Base-by-base conservation (phyloP, 768 basidiomycete species). In the Gymnopilus junonius region DNA sequence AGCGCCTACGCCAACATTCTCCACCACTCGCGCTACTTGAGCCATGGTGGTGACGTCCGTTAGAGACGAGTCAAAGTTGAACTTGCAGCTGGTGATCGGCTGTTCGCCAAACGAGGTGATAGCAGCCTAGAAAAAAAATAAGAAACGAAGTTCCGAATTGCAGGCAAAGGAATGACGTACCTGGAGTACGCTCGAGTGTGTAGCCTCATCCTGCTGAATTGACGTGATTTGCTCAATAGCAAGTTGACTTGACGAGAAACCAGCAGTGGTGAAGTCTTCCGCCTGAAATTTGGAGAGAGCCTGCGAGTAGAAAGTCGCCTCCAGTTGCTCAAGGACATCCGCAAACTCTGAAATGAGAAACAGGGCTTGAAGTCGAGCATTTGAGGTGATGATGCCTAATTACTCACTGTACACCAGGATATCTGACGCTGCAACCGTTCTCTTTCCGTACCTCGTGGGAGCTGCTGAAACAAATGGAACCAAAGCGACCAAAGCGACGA, bases 1-100 rank as follows among this genome's bases (percentile, higher is more conserved):
- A 3, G 91, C 93, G 20, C 79, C 74, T 37, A 93, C 91, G 58
- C 93, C 93, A 42, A 92, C 81, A 59, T 85, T 81, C 78, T 95
- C 93, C 20, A 95, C 84, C 0, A 88, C 78, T 63, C 92, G 91
- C 1, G 92, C 93, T 10, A 82, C 82, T 1, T 85, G 79, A 29
- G 86, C 83, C 90, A 92, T 92, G 14, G 87, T 88, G 3, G 82
- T 32, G 37, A 93, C 91, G 71, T 89, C 85, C 1, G 79, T 83
- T 53, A 94, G 78, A 0, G 77, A 90, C 2, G 79, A 74, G 58
- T 80, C 79, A 65, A 95, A 93, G 69, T 90, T 82, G 80, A 93
- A 94, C 34, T 75, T 72, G 80, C 93, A 94, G 25, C 73, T 77
- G 12, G 79, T 78, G 57, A 91, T 75, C 4, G 90, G 83, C 17